phyloP scores from a whole-genome alignment of 208 protist species.

The Porcisia hertigi region DNA sequence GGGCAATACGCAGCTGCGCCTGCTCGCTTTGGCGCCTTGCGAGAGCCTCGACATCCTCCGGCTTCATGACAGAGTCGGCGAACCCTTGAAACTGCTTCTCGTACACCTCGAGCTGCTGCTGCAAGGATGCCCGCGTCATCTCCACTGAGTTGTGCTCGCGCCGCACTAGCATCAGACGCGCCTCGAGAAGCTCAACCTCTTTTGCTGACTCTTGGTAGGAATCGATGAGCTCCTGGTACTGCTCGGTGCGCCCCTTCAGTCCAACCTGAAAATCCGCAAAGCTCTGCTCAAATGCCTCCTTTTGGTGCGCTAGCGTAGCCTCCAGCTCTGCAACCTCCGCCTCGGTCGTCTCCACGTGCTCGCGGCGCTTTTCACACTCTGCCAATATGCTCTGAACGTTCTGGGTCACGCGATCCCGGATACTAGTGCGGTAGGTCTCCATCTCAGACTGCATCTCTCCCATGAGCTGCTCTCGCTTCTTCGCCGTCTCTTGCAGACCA shows the following conservation, averaged over 20 bases:
- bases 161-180: conserved; percentile 42
- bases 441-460: conserved; percentile 57
- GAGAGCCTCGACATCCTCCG: conserved; percentile 57
- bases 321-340: conserved; percentile 59
- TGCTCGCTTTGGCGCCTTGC: conserved; percentile 52
- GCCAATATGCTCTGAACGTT: conserved; percentile 51
- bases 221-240: conserved; percentile 54
- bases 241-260: conserved; percentile 36
- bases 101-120: conserved; percentile 75
- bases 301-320: conserved; percentile 42
- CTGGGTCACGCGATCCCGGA: conserved; percentile 43
- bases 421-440: conserved; percentile 45
- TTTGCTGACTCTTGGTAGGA: conserved; percentile 39
- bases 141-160: conserved; percentile 51
- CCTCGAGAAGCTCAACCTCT: conserved; percentile 62
- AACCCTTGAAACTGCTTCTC: conserved; percentile 62
- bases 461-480: conserved; percentile 47
- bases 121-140: conserved; percentile 33
- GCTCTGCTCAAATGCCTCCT: conserved; percentile 60
- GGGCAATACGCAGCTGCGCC: conserved; percentile 40
- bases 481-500: conserved; percentile 49
- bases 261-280: conserved; percentile 42
- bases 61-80: conserved; percentile 40
- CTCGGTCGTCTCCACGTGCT: conserved; percentile 36
- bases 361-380: conserved; percentile 44